Evolutionary conservation across 768 basidiomycete genomes (phyloP), one percentile per base, ranked within the genome.

Genomic region (Sistotremastrum niveocremeum): DNA sequence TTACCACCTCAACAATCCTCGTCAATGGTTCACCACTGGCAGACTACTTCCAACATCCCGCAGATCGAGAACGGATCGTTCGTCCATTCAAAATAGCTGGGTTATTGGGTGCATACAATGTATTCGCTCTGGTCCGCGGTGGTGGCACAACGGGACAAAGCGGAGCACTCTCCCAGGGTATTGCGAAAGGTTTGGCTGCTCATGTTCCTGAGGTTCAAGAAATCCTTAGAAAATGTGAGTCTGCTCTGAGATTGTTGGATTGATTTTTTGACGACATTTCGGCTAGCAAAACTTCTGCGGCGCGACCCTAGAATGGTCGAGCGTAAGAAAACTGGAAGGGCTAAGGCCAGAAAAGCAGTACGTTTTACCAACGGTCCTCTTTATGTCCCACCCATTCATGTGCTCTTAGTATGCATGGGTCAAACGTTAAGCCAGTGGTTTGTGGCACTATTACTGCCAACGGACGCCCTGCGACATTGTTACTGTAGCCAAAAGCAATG

Each of bases 221-320:
- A 3, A 67, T 88, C 38, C 65, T 99, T 53, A 72, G 73, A 57
- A 77, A 76, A 73, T 81, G 93, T 90, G 56, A 39, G 76, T 64
- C 30, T 2, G 34, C 28, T 4, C 7, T 35, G 12, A 49, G 36
- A n/a, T 37, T 29, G 7, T 41, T 50, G n/a, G 33, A 36, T 32
- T 5, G 5, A 37, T 41, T 47, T 42, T 34, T 42, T 31, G 7
- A 31, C 6, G 7, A 33, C 35, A 28, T 49, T 51, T 41, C 51
- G 48, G 51, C 0, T 58, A 95, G 93, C 86, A 49, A 83, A 88
- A 68, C 67, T 93, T 41, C 64, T 89, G 48, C 77, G 79, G 61
- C 79, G 93, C 56, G 94, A 99, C 70, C 89, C 91, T 40, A 83
- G 95, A 63, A 87, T 94, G 87, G 93, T 95, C 32, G 94, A 99